Evolutionary conservation across 2,329 filamentous ascomycete species (phyloP).

Genomic region (Claviceps sp.): DNA sequence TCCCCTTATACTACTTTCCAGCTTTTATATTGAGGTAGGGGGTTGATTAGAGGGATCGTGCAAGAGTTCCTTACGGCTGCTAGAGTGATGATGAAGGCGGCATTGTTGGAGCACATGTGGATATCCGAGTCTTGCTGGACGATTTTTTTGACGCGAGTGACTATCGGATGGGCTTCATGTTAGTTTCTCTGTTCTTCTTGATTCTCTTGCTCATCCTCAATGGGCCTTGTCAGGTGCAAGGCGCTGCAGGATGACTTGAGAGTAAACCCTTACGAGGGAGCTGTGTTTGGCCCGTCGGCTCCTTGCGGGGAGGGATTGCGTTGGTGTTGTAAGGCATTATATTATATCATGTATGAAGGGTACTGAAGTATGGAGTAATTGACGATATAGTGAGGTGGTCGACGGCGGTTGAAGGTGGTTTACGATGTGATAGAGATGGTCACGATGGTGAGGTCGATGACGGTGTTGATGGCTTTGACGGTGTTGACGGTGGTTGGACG

Average conservation of each 20-base stretch:
- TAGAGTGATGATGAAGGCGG: conserved; percentile 83
- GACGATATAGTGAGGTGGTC: not conserved
- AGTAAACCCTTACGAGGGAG: conserved; percentile 54
- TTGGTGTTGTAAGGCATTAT: conserved; percentile 83
- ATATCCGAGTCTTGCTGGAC: conserved; percentile 81
- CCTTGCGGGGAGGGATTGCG: conserved; percentile 65
- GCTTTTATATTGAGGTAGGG: no score
- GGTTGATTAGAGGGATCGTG: no score
- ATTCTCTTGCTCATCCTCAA: no score
- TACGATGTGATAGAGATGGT: no score
- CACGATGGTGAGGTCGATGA: no score
- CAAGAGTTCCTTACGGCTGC: conserved; percentile 50
- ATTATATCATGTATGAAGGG: conserved; percentile 30
- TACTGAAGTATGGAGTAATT: not conserved
- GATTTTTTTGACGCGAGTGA: conserved; percentile 92
- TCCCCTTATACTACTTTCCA: not conserved
- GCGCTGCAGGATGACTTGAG: not conserved
- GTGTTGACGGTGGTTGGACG: no score
- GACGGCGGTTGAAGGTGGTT: not conserved
- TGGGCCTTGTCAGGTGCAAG: not conserved
- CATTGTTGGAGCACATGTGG: conserved; percentile 77
- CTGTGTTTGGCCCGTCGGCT: conserved; percentile 72
- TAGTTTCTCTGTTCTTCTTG: no score
- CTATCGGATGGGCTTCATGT: conserved; percentile 29
- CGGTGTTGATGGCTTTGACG: no score